Conservation (phyloP, 495 filamentous ascomycete genomes). For the Aspergillus baeticus region DNA sequence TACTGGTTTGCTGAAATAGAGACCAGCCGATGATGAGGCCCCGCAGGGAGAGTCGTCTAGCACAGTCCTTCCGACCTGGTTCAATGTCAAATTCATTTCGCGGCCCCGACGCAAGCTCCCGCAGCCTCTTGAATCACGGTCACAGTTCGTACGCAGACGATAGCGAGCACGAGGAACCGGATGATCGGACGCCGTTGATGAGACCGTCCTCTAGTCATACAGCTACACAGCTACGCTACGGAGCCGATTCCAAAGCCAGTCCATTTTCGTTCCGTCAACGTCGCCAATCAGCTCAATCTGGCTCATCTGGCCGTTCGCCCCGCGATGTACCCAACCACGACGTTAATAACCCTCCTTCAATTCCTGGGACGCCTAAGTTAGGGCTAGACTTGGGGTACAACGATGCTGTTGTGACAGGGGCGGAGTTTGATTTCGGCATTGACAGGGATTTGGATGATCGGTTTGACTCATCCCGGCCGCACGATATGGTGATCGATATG, state of each 20-base stretch:
- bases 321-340: slow-evolving; percentile 51
- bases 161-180: slow-evolving; percentile 43
- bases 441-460: slow-evolving; percentile 35
- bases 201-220: slow-evolving; percentile 26
- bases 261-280: slow-evolving; percentile 30
- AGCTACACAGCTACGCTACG: slow-evolving; percentile 34
- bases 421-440: slow-evolving; percentile 41
- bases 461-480: slow-evolving; percentile 25
- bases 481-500: slow-evolving; percentile 60
- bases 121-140: slow-evolving; percentile 28
- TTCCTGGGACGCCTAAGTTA: slow-evolving; percentile 71
- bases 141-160: slow-evolving; percentile 44
- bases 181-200: slow-evolving; percentile 45
- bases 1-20: slow-evolving; percentile 38
- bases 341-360: slow-evolving; percentile 95
- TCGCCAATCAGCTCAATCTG: slow-evolving; percentile 28
- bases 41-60: slow-evolving; percentile 59
- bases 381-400: slow-evolving; percentile 66
- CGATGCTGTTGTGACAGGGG: slow-evolving; percentile 69
- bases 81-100: slow-evolving; percentile 32
- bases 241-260: slow-evolving; percentile 33
- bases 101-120: slow-evolving; percentile 23
- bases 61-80: slow-evolving; percentile 46
- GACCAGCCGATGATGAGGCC: slow-evolving; percentile 70
- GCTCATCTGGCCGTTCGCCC: slow-evolving; percentile 37